Evolutionary conservation across 2,329 filamentous ascomycete genomes (phyloP).

Genomic region (Epichloe sibirici): DNA sequence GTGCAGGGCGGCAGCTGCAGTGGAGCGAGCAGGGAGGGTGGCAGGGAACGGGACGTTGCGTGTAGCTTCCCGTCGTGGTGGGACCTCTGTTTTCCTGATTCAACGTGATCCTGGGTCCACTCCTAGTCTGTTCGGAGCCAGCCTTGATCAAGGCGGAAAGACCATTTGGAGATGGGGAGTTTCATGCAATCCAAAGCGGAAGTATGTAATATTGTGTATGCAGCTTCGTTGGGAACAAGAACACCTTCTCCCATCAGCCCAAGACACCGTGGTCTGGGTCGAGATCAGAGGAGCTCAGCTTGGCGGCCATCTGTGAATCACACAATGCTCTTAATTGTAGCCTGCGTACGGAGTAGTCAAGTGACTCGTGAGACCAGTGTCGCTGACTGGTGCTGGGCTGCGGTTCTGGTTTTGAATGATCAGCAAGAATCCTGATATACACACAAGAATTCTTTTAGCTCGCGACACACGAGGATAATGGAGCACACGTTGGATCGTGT

Average conservation of each 20-base stretch:
- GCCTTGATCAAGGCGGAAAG: background rate
- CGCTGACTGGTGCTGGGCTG: too few relatives aligned
- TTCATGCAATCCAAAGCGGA: background rate
- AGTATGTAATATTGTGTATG: background rate
- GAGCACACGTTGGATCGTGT: background rate
- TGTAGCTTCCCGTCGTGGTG: conserved; percentile 1
- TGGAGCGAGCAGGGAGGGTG: conserved; percentile 1
- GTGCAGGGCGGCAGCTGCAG: background rate
- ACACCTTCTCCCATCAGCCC: background rate
- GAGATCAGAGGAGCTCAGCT: too few relatives aligned
- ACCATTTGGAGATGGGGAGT: background rate
- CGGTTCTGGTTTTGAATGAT: too few relatives aligned
- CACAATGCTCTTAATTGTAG: too few relatives aligned
- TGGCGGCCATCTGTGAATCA: too few relatives aligned
- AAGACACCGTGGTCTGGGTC: background rate
- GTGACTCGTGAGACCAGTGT: too few relatives aligned
- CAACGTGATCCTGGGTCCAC: background rate
- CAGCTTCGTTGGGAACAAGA: background rate
- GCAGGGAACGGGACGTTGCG: conserved; percentile 4
- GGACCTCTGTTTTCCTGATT: background rate
- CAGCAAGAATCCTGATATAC: too few relatives aligned
- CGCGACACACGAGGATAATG: too few relatives aligned
- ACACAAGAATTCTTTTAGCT: too few relatives aligned
- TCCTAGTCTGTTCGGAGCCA: background rate
- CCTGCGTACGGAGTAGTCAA: too few relatives aligned